Evolutionary conservation across 495 filamentous ascomycete genomes (phyloP).

Genomic region (Xylaria castorea): DNA sequence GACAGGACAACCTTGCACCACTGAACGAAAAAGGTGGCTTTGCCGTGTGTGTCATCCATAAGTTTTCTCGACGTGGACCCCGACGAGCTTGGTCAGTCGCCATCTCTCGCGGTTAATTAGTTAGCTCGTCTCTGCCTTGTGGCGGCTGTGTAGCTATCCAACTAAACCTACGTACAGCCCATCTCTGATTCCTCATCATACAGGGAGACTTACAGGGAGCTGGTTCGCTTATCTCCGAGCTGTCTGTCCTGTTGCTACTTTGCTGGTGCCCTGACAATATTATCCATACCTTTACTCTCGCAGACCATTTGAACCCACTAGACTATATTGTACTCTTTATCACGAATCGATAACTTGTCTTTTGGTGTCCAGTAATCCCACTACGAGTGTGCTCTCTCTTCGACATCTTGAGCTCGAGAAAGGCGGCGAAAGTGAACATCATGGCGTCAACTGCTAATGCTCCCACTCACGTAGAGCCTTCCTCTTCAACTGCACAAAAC

Average conservation of each 20-base stretch:
- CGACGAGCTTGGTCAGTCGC: not conserved
- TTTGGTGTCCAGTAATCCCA: not conserved
- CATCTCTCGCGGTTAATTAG: not conserved
- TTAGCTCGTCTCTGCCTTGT: not conserved
- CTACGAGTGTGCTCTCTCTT: not conserved
- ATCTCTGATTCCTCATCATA: not conserved
- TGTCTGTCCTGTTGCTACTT: not conserved
- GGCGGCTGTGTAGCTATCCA: not conserved
- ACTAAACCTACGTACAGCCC: not conserved
- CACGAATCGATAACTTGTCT: not conserved
- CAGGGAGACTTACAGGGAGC: not conserved
- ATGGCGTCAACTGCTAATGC: slow-evolving; percentile 28
- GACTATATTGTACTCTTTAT: not conserved
- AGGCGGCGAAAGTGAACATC: not conserved
- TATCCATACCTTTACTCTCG: not conserved
- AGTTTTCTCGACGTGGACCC: not conserved
- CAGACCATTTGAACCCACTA: not conserved
- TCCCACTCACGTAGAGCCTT: slow-evolving; percentile 3
- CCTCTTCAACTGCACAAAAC: slow-evolving; percentile 4
- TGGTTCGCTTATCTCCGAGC: not conserved
- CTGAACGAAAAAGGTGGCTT: slow-evolving; percentile 11
- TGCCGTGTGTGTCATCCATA: slow-evolving; percentile 14
- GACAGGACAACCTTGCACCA: not conserved
- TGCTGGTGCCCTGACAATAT: too few relatives aligned
- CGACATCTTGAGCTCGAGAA: not conserved